A percentile compares a stretch with the other conserved stretches of the same genome.
phyloP scores from a whole-genome alignment of 345 rosid genomes.

The Gossypium raimondii region DNA sequence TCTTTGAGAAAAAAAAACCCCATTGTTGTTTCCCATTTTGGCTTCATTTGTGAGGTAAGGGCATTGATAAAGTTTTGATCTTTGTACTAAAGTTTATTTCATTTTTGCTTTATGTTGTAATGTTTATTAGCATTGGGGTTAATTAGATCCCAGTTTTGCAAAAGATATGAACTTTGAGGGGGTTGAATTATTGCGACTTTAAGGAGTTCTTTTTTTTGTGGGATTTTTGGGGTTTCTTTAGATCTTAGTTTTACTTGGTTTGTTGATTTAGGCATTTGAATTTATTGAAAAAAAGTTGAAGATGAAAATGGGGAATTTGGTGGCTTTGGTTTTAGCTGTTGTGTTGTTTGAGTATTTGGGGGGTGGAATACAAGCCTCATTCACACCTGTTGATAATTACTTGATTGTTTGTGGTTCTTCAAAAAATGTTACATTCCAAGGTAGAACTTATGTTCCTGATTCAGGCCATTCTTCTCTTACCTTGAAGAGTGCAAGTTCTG shows the following conservation, averaged over 20 bases:
- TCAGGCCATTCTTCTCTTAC: constrained; percentile 46
- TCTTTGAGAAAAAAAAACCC: constrained; percentile 16
- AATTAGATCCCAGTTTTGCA: constrained; percentile 32
- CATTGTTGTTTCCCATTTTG: constrained; percentile 13
- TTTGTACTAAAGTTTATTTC: background rate
- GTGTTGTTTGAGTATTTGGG: constrained; percentile 39
- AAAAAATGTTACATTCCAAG: constrained; percentile 58
- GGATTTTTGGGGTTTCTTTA: constrained; percentile 6
- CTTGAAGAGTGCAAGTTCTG: constrained; percentile 52
- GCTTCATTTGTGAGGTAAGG: constrained; percentile 33
- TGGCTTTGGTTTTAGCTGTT: constrained; percentile 27
- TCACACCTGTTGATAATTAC: constrained; percentile 67
- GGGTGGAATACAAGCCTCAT: constrained; percentile 42
- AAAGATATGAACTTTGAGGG: background rate
- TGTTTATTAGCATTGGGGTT: constrained; percentile 15
- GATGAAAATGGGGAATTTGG: constrained; percentile 41
- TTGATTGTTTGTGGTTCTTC: constrained; percentile 83
- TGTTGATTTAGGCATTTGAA: constrained; percentile 12
- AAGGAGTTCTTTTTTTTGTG: background rate
- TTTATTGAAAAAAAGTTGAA: constrained; percentile 33
- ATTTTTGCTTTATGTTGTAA: constrained; percentile 4
- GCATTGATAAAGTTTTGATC: constrained; percentile 19
- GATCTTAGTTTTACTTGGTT: constrained; percentile 15
- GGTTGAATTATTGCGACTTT: constrained; percentile 7
- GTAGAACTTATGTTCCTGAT: constrained; percentile 81